These are phyloP conservation scores for Fagopyrum esculentum DNA, from an alignment of 148 eudicot species.

Conservation along the genomic window DNA sequence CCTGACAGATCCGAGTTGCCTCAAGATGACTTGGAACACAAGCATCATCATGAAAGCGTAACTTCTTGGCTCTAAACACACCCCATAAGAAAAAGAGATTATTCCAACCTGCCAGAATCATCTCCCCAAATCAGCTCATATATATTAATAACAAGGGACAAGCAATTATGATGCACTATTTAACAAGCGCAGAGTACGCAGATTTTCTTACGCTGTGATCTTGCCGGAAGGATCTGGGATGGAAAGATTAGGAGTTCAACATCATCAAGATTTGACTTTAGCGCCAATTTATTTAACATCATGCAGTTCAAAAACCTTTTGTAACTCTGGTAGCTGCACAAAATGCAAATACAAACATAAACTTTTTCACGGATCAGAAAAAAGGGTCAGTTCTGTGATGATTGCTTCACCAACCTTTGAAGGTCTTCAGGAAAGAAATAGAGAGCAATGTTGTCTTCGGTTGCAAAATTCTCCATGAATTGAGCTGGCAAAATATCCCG, in stretches of 20 bases:
- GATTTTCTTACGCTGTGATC: slow-evolving; percentile 30
- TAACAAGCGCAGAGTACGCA: not conserved
- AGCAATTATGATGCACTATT: not conserved
- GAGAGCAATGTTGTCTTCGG: slow-evolving; percentile 48
- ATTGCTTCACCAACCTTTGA: slow-evolving; percentile 24
- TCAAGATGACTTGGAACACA: not conserved
- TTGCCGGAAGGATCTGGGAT: slow-evolving; percentile 38
- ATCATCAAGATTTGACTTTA: slow-evolving; percentile 28
- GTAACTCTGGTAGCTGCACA: slow-evolving; percentile 35
- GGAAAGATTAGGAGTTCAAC: slow-evolving; percentile 38
- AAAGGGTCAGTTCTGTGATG: not conserved
- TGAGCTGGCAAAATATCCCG: slow-evolving; percentile 61
- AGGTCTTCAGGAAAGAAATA: slow-evolving; percentile 52
- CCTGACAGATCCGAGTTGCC: slow-evolving; percentile 4
- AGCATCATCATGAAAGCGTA: slow-evolving; percentile 9
- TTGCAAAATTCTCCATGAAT: slow-evolving; percentile 49
- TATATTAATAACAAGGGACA: not conserved
- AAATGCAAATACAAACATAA: slow-evolving; percentile 10
- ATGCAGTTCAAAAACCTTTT: slow-evolving; percentile 31
- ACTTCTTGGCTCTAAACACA: slow-evolving; percentile 28
- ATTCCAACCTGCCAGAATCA: slow-evolving; percentile 41
- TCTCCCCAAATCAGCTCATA: not conserved
- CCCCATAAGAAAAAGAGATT: slow-evolving; percentile 41
- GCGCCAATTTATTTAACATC: slow-evolving; percentile 34
- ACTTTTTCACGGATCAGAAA: not conserved